Conservation (phyloP, 2,329 filamentous ascomycete species). For the Colletotrichum simmondsii region DNA sequence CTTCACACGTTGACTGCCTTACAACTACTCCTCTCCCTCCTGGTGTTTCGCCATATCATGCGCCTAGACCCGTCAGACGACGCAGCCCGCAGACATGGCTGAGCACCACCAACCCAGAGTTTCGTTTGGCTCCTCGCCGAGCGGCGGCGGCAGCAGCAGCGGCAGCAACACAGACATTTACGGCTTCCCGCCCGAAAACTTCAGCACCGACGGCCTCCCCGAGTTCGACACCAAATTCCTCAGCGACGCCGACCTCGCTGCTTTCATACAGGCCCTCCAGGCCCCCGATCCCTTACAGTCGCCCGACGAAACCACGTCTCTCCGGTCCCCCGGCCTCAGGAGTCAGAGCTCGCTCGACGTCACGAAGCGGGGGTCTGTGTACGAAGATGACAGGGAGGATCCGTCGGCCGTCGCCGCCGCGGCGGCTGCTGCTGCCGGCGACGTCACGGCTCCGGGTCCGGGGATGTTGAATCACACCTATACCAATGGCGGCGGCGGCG, state of each 20-base stretch:
- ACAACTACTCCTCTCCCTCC: not conserved
- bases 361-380: slow-evolving; percentile 53
- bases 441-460: slow-evolving; percentile 39
- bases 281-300: slow-evolving; percentile 81
- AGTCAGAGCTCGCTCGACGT: slow-evolving; percentile 53
- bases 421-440: slow-evolving; percentile 51
- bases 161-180: slow-evolving; percentile 48
- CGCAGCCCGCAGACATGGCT: slow-evolving; percentile 35
- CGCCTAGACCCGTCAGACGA: slow-evolving; percentile 9
- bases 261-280: slow-evolving; percentile 84
- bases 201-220: slow-evolving; percentile 78
- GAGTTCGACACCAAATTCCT: slow-evolving; percentile 85
- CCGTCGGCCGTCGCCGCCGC: slow-evolving; percentile 50
- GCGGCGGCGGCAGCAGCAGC: slow-evolving; percentile 33
- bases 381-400: slow-evolving; percentile 44
- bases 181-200: slow-evolving; percentile 71
- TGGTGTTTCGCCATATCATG: slow-evolving; percentile 27
- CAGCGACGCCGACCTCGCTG: slow-evolving; percentile 74
- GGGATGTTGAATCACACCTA: slow-evolving; percentile 5
- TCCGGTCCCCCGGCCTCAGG: slow-evolving; percentile 53
- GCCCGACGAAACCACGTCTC: slow-evolving; percentile 60
- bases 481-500: slow-evolving; percentile 19
- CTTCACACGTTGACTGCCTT: not conserved
- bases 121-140: slow-evolving; percentile 38
- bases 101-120: slow-evolving; percentile 31